Conservation (phyloP, 495 filamentous ascomycete genomes). For the Aspergillus taichungensis region DNA sequence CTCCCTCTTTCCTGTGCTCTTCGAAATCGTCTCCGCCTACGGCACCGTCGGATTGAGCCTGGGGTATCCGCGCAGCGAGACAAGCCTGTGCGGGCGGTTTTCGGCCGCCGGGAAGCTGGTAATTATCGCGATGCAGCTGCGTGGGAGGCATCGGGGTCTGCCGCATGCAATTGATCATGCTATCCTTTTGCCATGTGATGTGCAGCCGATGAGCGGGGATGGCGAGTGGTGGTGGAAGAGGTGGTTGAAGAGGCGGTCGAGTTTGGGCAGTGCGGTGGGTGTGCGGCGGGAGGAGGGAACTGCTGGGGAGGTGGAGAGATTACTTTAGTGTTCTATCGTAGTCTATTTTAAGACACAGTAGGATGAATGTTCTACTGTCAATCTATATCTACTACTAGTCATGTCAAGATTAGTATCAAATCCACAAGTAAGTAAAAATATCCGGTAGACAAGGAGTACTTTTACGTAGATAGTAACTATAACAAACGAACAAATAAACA, state of each 20-base stretch:
- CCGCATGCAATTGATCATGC: constrained; percentile 81
- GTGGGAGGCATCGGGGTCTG: constrained; percentile 76
- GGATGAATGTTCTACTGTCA: too few relatives aligned
- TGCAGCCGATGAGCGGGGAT: constrained; percentile 14
- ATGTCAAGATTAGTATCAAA: too few relatives aligned
- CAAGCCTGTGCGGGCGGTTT: constrained; percentile 67
- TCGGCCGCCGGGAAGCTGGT: constrained; percentile 64
- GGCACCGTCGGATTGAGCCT: constrained; percentile 83
- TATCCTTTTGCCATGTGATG: constrained; percentile 63
- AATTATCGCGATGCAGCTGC: constrained; percentile 77
- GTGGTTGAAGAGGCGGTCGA: constrained; percentile 34
- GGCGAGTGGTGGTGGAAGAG: constrained; percentile 38
- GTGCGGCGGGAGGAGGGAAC: too few relatives aligned
- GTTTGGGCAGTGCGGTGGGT: constrained; percentile 4
- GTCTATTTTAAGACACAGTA: too few relatives aligned
- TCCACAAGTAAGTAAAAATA: too few relatives aligned
- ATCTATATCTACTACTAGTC: too few relatives aligned
- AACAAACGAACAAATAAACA: too few relatives aligned
- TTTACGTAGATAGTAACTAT: too few relatives aligned
- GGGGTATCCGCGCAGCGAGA: constrained; percentile 59
- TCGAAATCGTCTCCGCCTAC: constrained; percentile 80
- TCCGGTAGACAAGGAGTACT: too few relatives aligned
- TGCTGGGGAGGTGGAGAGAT: neutral
- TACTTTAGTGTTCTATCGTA: neutral
- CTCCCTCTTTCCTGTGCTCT: constrained; percentile 64